Evolutionary conservation across 1,284 basidiomycete species (phyloP), one percentile per base, ranked within the genome.

Genomic region (Cutaneotrichosporon arboriforme): DNA sequence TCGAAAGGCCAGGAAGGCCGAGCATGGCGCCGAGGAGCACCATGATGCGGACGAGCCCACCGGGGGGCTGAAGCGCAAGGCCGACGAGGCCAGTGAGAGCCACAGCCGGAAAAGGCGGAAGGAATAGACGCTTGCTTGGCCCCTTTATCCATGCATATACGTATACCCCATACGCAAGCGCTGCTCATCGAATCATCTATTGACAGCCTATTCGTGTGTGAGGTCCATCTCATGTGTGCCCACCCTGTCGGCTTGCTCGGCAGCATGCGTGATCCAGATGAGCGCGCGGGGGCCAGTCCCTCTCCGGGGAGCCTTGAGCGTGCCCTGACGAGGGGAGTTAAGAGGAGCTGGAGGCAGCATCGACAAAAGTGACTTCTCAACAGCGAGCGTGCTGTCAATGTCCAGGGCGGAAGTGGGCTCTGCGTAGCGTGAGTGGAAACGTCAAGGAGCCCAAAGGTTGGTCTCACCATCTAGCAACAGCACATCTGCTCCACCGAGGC

Each of bases 391-490:
- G 0, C 83, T 81, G 44, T 81, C 80, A n/a, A 81, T 77, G 68
- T 92, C 90, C 54, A 92, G 77, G 0, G 89, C 89, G 2, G 87
- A 90, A 0, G 90, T 91, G 0, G 89, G 89, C 70, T 92, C 89
- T 91, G 52, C 4, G 2, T n/a, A n/a, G n/a, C n/a, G n/a, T n/a
- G n/a, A n/a, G n/a, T n/a, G n/a, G n/a, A n/a, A n/a, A n/a, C n/a
- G n/a, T 18, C 17, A 9, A 77, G n/a, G n/a, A n/a, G n/a, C n/a
- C n/a, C n/a, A n/a, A n/a, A n/a, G n/a, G n/a, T n/a, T n/a, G n/a
- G n/a, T n/a, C 83, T 49, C 50, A 89, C 89, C 90, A 64, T 92
- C 89, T 2, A 92, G 77, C 14, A 91, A 78, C n/a, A 92, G 72
- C 0, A 92, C 77, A 64, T 91, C 87, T 0, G 88, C 87, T 0